phyloP scores from a whole-genome alignment of 176 grass and related monocot species.

The Carex pumila region DNA sequence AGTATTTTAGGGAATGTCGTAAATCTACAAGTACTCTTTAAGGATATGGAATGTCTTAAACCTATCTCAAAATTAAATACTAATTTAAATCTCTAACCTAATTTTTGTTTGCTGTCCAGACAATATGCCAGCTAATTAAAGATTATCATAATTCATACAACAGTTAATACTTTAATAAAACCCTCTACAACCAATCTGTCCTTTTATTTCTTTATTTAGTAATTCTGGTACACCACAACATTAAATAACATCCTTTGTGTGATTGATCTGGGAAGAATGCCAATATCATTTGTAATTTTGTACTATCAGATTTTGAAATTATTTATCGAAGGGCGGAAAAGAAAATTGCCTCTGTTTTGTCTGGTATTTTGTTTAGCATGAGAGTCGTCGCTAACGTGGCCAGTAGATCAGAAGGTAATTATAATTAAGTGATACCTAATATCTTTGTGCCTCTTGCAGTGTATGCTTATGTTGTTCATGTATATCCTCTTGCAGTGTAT shows the following conservation, averaged over 20 bases:
- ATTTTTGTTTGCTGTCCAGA: not conserved
- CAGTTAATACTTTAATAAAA: not conserved
- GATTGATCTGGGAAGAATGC: not conserved
- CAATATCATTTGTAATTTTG: not conserved
- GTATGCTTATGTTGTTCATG: not conserved
- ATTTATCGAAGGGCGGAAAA: not conserved
- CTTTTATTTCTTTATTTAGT: constrained; percentile 5
- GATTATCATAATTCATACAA: not conserved
- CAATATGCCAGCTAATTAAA: not conserved
- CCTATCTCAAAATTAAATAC: not conserved
- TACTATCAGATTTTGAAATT: not conserved
- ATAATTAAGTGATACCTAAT: not conserved
- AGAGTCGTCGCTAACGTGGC: constrained; percentile 5
- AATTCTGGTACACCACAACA: not conserved
- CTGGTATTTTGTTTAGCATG: not conserved
- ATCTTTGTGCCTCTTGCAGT: not conserved
- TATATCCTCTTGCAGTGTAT: not conserved
- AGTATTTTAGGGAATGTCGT: not conserved
- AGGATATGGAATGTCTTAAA: not conserved
- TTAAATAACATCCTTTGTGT: not conserved
- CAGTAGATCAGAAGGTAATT: constrained; percentile 1
- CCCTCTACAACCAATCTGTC: not conserved
- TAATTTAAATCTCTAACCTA: not conserved
- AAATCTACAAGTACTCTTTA: not conserved
- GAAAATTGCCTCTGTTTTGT: not conserved